Conservation (phyloP, 2,329 filamentous ascomycete genomes). For the Decorospora gaudefroyi region DNA sequence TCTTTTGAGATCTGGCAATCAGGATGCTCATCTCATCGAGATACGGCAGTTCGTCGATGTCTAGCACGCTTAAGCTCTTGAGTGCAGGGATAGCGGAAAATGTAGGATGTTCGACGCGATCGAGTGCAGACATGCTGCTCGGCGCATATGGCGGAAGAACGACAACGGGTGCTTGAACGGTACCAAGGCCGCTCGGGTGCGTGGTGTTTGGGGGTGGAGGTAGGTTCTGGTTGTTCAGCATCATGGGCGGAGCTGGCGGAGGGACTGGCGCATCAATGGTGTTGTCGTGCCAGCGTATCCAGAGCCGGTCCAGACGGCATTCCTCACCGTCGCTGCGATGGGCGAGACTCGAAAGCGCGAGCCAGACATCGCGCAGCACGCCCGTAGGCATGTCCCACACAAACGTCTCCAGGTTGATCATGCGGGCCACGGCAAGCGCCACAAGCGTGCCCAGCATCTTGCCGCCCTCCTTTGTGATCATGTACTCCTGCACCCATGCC, state of each 20-base stretch:
- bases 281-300: conserved; percentile 85
- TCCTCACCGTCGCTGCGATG: conserved; percentile 63
- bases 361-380: conserved; percentile 78
- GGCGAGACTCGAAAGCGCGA: conserved; percentile 72
- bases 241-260: conserved; percentile 47
- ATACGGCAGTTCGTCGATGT: conserved; percentile 82
- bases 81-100: conserved; percentile 77
- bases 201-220: conserved; percentile 47
- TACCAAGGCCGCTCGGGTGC: conserved; percentile 43
- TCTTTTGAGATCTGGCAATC: conserved; percentile 69
- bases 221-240: conserved; percentile 43
- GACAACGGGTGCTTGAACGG: conserved; percentile 40
- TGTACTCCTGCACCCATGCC: conserved; percentile 80
- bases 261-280: conserved; percentile 51
- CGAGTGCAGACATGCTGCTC: conserved; percentile 40
- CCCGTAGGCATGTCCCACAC: conserved; percentile 91
- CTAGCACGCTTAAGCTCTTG: conserved; percentile 74
- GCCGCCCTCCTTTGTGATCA: conserved; percentile 79
- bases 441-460: conserved; percentile 89
- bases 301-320: conserved; percentile 72
- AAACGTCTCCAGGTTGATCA: conserved; percentile 80
- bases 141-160: conserved; percentile 38
- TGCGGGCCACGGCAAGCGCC: conserved; percentile 76
- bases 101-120: conserved; percentile 74
- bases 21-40: conserved; percentile 80